A percentile compares a stretch with the other conserved stretches of the same genome.
These are phyloP conservation scores for Candida chauliodis DNA, from an alignment of 805 yeast species.

Conservation along the genomic window DNA sequence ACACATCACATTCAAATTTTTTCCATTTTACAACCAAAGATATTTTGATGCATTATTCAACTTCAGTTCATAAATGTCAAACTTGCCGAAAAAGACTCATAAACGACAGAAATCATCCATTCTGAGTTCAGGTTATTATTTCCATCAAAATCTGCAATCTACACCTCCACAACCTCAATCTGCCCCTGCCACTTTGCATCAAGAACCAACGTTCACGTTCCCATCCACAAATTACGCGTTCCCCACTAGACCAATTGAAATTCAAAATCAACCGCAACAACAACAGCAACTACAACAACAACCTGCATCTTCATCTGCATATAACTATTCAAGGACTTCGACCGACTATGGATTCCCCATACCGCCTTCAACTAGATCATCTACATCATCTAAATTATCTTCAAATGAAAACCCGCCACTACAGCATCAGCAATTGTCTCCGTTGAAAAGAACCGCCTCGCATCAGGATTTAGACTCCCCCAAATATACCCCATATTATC, in stretches of 20 bases:
- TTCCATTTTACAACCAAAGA: no score
- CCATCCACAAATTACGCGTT: neutral
- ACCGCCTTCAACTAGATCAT: constrained; percentile 1
- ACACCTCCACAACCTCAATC: constrained; percentile 6
- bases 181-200: constrained; percentile 3
- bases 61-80: constrained; percentile 11
- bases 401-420: constrained; percentile 1
- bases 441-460: constrained; percentile 10
- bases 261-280: constrained; percentile 1
- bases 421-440: constrained; percentile 5
- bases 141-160: constrained; percentile 2
- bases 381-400: constrained; percentile 2
- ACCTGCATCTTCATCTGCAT: constrained; percentile 1
- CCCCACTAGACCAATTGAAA: neutral
- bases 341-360: neutral
- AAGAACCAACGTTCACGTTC: neutral
- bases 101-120: constrained; percentile 37
- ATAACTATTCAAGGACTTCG: constrained; percentile 1
- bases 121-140: constrained; percentile 16
- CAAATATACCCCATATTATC: constrained; percentile 2
- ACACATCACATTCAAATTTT: no score
- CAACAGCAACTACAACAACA: neutral
- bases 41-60: neutral
- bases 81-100: constrained; percentile 20
- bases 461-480: constrained; percentile 1